Evolutionary conservation across 495 filamentous ascomycete genomes (phyloP), one percentile per base, ranked within the genome.

Genomic region (Aspergillus indologenus): DNA sequence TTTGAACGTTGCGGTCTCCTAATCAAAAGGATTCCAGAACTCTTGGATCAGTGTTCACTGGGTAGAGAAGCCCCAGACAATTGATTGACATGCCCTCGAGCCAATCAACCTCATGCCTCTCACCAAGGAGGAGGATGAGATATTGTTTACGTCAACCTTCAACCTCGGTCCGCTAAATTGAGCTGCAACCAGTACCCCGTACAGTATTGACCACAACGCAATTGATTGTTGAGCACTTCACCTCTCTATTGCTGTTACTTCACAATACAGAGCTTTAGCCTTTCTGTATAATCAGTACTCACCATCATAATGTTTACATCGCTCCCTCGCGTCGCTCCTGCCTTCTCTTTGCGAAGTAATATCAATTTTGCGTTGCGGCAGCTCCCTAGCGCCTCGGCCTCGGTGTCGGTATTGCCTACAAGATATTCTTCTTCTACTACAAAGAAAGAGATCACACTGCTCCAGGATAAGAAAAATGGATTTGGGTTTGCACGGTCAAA

Each of bases 401-500:
- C 60, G 4, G 52, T 44, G 19, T 55, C 54, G 14, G 51, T 53
- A 9, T 54, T 42, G 9, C 56, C 55, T 22, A 53, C 54, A 1
- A 62, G 66, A 61, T 43, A 44, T 1, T 47, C 74, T 1, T 68
- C 68, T 9, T 65, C 49, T 2, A 69, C 59, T 0, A 26, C 56
- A 15, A 34, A 59, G n/a, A 59, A 71, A 42, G 65, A 59, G 18
- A 18, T 57, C n/a, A 76, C 68, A 19, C 71, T 85, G 14, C 73
- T 85, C 7, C 73, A 83, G 59, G 81, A 84, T 49, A 75, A 75
- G 40, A 62, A 75, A 17, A 67, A 74, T 68, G 80, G 79, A 12
- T 82, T 84, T 62, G 79, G 77, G 7, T 84, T 85, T 63, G 73
- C 71, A 26, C 73, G 81, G 12, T 81, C 81, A 8, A 84, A 85